A percentile compares a stretch with the other conserved stretches of the same genome.
These are phyloP conservation scores for Cryptosporidium viatorum DNA, from an alignment of 169 alveolate genomes.

Conservation along the genomic window DNA sequence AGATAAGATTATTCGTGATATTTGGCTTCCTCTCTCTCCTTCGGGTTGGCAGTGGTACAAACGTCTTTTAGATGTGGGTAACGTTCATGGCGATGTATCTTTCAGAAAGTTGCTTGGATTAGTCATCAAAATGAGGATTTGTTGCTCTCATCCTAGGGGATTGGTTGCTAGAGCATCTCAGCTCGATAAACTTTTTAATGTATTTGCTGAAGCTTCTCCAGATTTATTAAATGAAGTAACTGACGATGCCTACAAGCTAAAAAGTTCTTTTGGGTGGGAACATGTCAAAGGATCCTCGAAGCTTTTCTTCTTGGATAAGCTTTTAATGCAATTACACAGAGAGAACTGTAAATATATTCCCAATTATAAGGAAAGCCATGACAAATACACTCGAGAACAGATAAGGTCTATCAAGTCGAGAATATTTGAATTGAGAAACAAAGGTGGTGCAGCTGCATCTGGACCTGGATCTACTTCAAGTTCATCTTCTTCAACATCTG, in stretches of 20 bases:
- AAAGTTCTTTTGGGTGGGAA: conserved; percentile 82
- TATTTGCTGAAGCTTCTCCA: conserved; percentile 80
- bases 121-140: conserved; percentile 91
- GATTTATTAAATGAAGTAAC: conserved; percentile 68
- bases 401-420: conserved; percentile 69
- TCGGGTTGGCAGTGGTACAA: conserved; percentile 87
- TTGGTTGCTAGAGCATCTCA: conserved; percentile 86
- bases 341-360: conserved; percentile 86
- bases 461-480: background rate
- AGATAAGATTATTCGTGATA: conserved; percentile 87
- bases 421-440: conserved; percentile 42
- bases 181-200: conserved; percentile 84
- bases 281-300: conserved; percentile 88
- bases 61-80: conserved; percentile 83
- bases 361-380: conserved; percentile 77
- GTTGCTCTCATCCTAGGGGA: conserved; percentile 91
- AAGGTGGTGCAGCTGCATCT: conserved; percentile 14
- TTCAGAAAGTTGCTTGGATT: conserved; percentile 87
- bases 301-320: conserved; percentile 88
- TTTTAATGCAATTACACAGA: conserved; percentile 87
- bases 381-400: conserved; percentile 54
- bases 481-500: background rate
- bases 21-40: conserved; percentile 91
- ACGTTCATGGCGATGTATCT: conserved; percentile 85
- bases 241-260: conserved; percentile 78